A percentile compares a stretch with the other conserved stretches of the same genome.
phyloP scores from a whole-genome alignment of 768 basidiomycete genomes.

The Antrodiella citrinella region DNA sequence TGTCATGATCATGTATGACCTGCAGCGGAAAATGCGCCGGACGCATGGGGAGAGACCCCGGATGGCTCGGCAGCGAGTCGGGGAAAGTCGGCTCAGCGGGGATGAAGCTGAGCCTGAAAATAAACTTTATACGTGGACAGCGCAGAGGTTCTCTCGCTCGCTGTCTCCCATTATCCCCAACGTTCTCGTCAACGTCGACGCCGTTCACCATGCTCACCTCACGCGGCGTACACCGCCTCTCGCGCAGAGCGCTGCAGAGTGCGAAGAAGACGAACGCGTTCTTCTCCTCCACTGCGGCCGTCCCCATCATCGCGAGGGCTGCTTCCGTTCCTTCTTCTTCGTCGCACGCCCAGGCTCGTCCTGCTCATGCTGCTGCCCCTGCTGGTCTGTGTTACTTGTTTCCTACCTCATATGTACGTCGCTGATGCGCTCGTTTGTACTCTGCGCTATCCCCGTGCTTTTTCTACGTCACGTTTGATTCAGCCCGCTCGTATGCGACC shows the following conservation, averaged over 20 bases:
- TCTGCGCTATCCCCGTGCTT: constrained; percentile 8
- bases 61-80: constrained; percentile 3
- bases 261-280: constrained; percentile 72
- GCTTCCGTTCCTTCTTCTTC: constrained; percentile 37
- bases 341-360: constrained; percentile 40
- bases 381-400: constrained; percentile 37
- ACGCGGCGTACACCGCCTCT: constrained; percentile 82
- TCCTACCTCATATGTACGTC: neutral
- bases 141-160: constrained; percentile 11
- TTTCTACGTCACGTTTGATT: constrained; percentile 9
- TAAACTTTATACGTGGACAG: constrained; percentile 23
- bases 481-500: constrained; percentile 86
- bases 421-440: neutral
- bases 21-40: neutral
- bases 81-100: constrained; percentile 20
- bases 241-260: constrained; percentile 72
- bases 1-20: too few species aligned
- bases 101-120: constrained; percentile 16
- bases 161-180: constrained; percentile 14
- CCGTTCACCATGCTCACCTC: constrained; percentile 68
- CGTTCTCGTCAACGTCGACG: constrained; percentile 23
- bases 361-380: constrained; percentile 38
- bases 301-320: constrained; percentile 47
- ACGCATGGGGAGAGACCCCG: neutral
- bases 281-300: constrained; percentile 59